Evolutionary conservation across 2,329 filamentous ascomycete genomes (phyloP).

Genomic region (Fusarium burgessii): DNA sequence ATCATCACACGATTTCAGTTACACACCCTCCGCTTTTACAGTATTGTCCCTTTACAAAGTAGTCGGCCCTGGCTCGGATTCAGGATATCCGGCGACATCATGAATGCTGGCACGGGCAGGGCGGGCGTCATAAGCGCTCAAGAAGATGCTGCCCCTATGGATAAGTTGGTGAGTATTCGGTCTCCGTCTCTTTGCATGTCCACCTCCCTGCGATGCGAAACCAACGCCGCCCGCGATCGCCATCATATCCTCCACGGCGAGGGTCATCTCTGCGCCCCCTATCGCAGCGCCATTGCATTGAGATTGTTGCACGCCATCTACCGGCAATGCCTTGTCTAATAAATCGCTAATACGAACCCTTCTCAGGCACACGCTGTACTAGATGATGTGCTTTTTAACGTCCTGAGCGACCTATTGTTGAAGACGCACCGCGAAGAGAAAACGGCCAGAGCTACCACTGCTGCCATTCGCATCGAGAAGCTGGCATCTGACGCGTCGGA

Average conservation of each 20-base stretch:
- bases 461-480: slow-evolving; percentile 74
- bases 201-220: slow-evolving; percentile 28
- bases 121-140: slow-evolving; percentile 68
- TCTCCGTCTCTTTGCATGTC: slow-evolving; percentile 16
- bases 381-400: slow-evolving; percentile 80
- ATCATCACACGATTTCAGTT: slow-evolving; percentile 52
- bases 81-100: slow-evolving; percentile 46
- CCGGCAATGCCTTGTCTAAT: slow-evolving; percentile 3
- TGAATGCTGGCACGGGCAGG: slow-evolving; percentile 63
- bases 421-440: slow-evolving; percentile 84
- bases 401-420: slow-evolving; percentile 79
- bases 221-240: slow-evolving; percentile 7
- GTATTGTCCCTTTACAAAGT: slow-evolving; percentile 31
- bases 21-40: slow-evolving; percentile 47
- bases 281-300: slow-evolving; percentile 14
- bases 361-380: slow-evolving; percentile 74
- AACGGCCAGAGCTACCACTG: slow-evolving; percentile 74
- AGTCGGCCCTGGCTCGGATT: slow-evolving; percentile 45
- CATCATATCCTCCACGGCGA: slow-evolving; percentile 16
- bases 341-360: slow-evolving; percentile 31
- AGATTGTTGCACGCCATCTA: neutral
- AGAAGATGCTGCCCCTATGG: slow-evolving; percentile 65
- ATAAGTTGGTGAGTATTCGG: slow-evolving; percentile 66
- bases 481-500: slow-evolving; percentile 68
- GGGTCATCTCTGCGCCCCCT: slow-evolving; percentile 28